These are phyloP conservation scores for Plasmodium cynomolgi DNA, from an alignment of 169 alveolate genomes.

Conservation along the genomic window DNA sequence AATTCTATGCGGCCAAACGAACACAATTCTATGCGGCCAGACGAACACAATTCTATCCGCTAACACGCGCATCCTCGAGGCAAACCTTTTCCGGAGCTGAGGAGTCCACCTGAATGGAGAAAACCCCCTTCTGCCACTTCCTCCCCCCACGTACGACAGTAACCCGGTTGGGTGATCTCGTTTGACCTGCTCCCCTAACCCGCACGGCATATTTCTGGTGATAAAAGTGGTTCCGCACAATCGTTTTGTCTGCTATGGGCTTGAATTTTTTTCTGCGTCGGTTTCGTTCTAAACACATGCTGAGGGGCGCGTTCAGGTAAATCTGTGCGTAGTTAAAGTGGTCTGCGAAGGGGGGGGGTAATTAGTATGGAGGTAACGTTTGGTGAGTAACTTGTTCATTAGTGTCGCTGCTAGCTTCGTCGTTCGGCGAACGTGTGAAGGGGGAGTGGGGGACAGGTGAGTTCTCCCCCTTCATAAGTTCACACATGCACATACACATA, in stretches of 20 bases:
- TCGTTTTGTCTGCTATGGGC: constrained; percentile 28
- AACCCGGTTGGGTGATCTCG: not conserved
- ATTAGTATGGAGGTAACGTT: not conserved
- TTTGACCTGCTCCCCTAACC: not conserved
- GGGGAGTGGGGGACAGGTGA: not conserved
- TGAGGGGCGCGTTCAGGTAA: constrained; percentile 23
- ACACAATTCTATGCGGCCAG: not conserved
- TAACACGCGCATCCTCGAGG: not conserved
- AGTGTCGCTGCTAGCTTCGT: not conserved
- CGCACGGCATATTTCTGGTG: constrained; percentile 50
- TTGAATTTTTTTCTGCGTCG: constrained; percentile 45
- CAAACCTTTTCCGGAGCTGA: constrained; percentile 10
- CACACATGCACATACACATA: not conserved
- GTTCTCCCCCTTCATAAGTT: not conserved
- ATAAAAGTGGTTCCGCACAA: constrained; percentile 37
- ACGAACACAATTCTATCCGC: not conserved
- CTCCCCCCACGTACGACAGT: constrained; percentile 4
- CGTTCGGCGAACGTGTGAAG: not conserved
- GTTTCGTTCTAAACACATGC: constrained; percentile 23
- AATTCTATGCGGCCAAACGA: not conserved
- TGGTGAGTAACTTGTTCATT: not conserved
- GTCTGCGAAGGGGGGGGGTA: not conserved
- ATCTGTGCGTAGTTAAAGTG: constrained; percentile 25
- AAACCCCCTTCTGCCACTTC: constrained; percentile 44
- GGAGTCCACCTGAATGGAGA: constrained; percentile 42